Percentiles rank a stretch among this genome's conserved stretches.
These are phyloP conservation scores for Linum trigynum DNA, from an alignment of 345 rosid species.

Conservation along the genomic window DNA sequence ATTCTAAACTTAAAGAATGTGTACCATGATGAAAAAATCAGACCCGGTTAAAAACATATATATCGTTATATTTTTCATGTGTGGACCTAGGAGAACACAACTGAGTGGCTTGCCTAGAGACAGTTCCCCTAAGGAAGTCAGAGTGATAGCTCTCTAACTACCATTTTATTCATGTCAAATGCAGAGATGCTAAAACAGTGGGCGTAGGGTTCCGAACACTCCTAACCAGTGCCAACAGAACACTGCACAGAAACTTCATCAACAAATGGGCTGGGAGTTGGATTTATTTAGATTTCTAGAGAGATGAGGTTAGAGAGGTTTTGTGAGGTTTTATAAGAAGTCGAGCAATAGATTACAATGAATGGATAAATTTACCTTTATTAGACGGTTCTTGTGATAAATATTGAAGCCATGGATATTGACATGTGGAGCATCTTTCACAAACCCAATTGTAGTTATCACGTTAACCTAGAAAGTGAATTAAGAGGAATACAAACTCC, in stretches of 20 bases:
- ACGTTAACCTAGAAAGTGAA: constrained; percentile 51
- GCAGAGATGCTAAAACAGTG: not conserved
- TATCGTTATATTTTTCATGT: not conserved
- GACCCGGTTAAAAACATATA: no score
- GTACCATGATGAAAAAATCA: not conserved
- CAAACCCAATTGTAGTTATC: constrained; percentile 80
- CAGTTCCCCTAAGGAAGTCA: not conserved
- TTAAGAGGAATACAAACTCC: constrained; percentile 3
- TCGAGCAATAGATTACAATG: no score
- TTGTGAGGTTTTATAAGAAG: no score
- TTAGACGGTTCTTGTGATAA: constrained; percentile 87
- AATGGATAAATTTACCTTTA: constrained; percentile 38
- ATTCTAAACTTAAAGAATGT: no score
- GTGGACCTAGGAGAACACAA: not conserved
- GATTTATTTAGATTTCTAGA: no score
- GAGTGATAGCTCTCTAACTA: not conserved
- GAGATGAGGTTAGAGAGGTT: no score
- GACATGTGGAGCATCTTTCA: constrained; percentile 80
- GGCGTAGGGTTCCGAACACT: not conserved
- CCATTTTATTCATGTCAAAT: not conserved
- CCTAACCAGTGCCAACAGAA: not conserved
- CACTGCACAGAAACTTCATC: not conserved
- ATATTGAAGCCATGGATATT: constrained; percentile 72
- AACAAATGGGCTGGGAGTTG: no score
- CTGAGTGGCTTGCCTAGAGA: not conserved